phyloP scores from a whole-genome alignment of 805 yeast genomes.

The Monosporozyma solicola region DNA sequence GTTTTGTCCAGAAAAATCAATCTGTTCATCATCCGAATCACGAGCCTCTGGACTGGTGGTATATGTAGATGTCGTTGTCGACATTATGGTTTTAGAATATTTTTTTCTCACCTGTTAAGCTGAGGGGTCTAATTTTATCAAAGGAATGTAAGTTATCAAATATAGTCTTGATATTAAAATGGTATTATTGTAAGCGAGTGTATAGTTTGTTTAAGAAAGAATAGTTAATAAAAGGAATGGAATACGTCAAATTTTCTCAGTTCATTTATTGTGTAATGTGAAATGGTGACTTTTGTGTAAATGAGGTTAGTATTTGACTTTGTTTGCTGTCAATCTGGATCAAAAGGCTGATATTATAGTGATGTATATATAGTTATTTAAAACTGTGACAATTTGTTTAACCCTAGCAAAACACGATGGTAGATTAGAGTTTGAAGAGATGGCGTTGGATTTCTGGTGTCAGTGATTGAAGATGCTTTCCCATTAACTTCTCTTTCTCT shows the following conservation, averaged over 20 bases:
- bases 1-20: neutral
- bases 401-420: too few species aligned
- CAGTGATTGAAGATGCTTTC: neutral
- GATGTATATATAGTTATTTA: too few species aligned
- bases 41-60: neutral
- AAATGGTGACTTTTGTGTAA: too few species aligned
- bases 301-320: too few species aligned
- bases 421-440: neutral
- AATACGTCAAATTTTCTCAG: too few species aligned
- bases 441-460: neutral
- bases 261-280: neutral
- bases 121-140: neutral
- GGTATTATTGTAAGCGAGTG: neutral
- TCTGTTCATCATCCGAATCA: neutral
- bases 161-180: neutral
- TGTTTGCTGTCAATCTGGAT: too few species aligned
- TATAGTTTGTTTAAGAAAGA: neutral
- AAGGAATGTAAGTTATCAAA: neutral
- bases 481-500: neutral
- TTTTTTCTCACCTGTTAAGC: too few species aligned
- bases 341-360: too few species aligned
- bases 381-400: too few species aligned
- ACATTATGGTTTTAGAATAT: neutral
- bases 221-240: neutral
- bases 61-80: neutral